A percentile compares a stretch with the other conserved stretches of the same genome.
phyloP scores from a whole-genome alignment of 2,329 filamentous ascomycete species.

The Microsporum audouinii region DNA sequence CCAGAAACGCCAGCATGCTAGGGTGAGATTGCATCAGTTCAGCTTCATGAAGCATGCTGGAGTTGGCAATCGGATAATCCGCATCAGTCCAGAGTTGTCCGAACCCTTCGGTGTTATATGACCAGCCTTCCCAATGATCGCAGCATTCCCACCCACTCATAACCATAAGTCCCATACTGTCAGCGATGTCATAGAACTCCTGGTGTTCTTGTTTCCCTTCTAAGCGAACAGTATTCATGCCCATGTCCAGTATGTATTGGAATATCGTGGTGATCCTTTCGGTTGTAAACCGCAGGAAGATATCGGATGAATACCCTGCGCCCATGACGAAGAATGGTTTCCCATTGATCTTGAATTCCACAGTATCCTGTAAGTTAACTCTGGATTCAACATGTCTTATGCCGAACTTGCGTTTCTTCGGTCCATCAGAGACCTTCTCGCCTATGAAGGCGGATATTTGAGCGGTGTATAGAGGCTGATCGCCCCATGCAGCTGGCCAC shows the following conservation, averaged over 20 bases:
- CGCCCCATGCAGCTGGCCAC: conserved; percentile 6
- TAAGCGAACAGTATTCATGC: conserved; percentile 51
- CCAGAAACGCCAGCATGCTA: conserved; percentile 46
- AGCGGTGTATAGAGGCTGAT: conserved; percentile 17
- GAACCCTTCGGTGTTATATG: conserved; percentile 45
- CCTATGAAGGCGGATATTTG: conserved; percentile 21
- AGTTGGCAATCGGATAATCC: conserved; percentile 46
- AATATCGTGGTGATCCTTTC: conserved; percentile 41
- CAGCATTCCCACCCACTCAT: conserved; percentile 56
- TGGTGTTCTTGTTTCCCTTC: conserved; percentile 56
- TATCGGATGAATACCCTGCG: conserved; percentile 49
- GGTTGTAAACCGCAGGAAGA: conserved; percentile 49
- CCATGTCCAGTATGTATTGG: conserved; percentile 47
- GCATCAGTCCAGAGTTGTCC: conserved; percentile 39
- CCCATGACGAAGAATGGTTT: conserved; percentile 50
- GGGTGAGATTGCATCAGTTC: conserved; percentile 50
- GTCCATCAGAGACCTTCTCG: conserved; percentile 25
- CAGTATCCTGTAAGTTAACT: conserved; percentile 45
- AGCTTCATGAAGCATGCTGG: conserved; percentile 49
- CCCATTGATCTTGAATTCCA: conserved; percentile 45
- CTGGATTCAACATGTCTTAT: conserved; percentile 44
- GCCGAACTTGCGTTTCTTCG: conserved; percentile 36
- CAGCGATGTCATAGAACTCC: conserved; percentile 48
- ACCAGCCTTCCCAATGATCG: conserved; percentile 57
- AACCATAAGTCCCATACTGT: conserved; percentile 50